Evolutionary conservation across 192 early-diverging fungal species (phyloP).

Genomic region (Backusella sp.): DNA sequence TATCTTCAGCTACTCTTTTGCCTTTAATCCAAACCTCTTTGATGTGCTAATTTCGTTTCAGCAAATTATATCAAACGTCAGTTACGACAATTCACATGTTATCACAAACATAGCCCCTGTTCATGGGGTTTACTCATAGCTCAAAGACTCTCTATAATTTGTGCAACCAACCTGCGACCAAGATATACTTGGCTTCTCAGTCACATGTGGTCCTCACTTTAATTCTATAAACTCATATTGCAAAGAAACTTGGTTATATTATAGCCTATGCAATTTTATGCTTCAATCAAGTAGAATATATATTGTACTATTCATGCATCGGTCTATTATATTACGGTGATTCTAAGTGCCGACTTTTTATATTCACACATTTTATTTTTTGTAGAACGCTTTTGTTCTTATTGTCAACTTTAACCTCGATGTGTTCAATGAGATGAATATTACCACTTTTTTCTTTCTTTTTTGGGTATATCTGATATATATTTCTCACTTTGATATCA

Average conservation of each 20-base stretch:
- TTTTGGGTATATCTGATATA: background rate
- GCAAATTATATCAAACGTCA: background rate
- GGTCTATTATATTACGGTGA: background rate
- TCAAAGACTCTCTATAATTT: background rate
- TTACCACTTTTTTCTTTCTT: background rate
- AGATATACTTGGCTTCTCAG: conserved; percentile 3
- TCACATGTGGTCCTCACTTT: background rate
- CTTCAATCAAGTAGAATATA: background rate
- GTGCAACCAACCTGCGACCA: background rate
- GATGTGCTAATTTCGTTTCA: background rate
- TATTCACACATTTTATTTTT: background rate
- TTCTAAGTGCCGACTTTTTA: background rate
- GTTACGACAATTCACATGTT: background rate
- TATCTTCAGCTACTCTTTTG: background rate
- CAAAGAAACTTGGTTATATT: background rate
- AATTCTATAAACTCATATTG: background rate
- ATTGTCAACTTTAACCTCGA: background rate
- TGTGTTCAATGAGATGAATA: background rate
- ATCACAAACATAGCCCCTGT: background rate
- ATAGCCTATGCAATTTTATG: background rate
- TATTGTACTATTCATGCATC: background rate
- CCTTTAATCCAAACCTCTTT: background rate
- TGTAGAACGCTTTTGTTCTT: background rate
- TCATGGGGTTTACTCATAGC: background rate
- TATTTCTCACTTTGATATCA: background rate